phyloP scores from a whole-genome alignment of 495 filamentous ascomycete genomes.

The Tuber calosporum region DNA sequence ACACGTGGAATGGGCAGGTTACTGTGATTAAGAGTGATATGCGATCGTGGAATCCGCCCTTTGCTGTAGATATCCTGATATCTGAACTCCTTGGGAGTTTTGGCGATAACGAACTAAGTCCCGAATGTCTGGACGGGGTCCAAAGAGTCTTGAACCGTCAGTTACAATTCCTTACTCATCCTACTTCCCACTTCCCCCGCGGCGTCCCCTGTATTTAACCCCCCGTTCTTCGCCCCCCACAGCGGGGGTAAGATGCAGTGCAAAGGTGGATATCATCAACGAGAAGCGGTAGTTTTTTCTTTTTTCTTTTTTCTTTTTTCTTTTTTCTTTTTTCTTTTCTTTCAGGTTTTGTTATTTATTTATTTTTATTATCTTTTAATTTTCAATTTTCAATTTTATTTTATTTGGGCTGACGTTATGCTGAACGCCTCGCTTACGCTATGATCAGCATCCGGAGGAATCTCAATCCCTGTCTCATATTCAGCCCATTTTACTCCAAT shows the following conservation, averaged over 20 bases:
- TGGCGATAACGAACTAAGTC: slow-evolving; percentile 81
- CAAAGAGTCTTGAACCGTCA: slow-evolving; percentile 65
- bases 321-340: background rate
- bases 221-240: background rate
- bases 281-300: background rate
- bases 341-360: background rate
- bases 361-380: background rate
- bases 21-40: slow-evolving; percentile 92
- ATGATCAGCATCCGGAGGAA: slow-evolving; percentile 57
- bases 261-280: background rate
- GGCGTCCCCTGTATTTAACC: background rate
- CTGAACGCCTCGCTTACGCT: slow-evolving; percentile 1
- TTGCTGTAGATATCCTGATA: slow-evolving; percentile 82
- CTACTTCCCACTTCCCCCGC: slow-evolving; percentile 5
- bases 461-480: slow-evolving; percentile 89
- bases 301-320: background rate
- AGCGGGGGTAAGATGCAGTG: background rate
- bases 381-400: background rate
- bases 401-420: slow-evolving; percentile 10
- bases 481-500: slow-evolving; percentile 86
- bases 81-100: slow-evolving; percentile 92
- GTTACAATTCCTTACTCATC: slow-evolving; percentile 5
- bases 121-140: slow-evolving; percentile 84
- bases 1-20: slow-evolving; percentile 65
- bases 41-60: slow-evolving; percentile 83